phyloP scores from a whole-genome alignment of 2,329 filamentous ascomycete species.

The Ophioceras dolichostomum region DNA sequence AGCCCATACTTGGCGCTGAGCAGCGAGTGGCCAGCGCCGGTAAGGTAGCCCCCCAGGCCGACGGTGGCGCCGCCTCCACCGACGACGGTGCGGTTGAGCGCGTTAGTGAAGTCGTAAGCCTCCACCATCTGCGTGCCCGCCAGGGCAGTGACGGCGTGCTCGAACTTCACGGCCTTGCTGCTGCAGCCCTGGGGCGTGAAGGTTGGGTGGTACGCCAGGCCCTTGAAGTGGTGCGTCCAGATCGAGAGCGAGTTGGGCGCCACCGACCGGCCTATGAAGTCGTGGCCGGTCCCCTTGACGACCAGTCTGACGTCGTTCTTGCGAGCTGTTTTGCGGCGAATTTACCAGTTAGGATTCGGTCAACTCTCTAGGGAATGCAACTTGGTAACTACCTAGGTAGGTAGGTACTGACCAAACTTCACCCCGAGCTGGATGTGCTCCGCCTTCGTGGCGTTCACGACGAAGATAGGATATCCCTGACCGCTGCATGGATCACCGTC shows the following conservation, averaged over 20 bases:
- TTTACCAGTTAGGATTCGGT: background rate
- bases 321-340: conserved; percentile 13
- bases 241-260: conserved; percentile 39
- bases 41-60: conserved; percentile 44
- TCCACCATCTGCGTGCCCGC: conserved; percentile 38
- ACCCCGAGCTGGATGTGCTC: conserved; percentile 20
- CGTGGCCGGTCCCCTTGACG: conserved; percentile 9
- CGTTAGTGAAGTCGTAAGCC: conserved; percentile 29
- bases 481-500: conserved; percentile 21
- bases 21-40: conserved; percentile 46
- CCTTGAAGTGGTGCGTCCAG: conserved; percentile 31
- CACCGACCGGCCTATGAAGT: conserved; percentile 24
- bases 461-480: conserved; percentile 24
- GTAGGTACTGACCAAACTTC: conserved; percentile 30
- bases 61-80: conserved; percentile 42
- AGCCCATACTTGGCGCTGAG: conserved; percentile 40
- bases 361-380: too few relatives aligned
- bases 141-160: conserved; percentile 34
- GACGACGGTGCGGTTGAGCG: conserved; percentile 32
- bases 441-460: conserved; percentile 22
- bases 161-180: conserved; percentile 20
- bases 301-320: conserved; percentile 7
- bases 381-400: background rate
- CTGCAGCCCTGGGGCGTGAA: conserved; percentile 28
- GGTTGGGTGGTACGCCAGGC: conserved; percentile 17